Evolutionary conservation across 2,329 filamentous ascomycete genomes (phyloP).

Genomic region (Truncatella angustata): DNA sequence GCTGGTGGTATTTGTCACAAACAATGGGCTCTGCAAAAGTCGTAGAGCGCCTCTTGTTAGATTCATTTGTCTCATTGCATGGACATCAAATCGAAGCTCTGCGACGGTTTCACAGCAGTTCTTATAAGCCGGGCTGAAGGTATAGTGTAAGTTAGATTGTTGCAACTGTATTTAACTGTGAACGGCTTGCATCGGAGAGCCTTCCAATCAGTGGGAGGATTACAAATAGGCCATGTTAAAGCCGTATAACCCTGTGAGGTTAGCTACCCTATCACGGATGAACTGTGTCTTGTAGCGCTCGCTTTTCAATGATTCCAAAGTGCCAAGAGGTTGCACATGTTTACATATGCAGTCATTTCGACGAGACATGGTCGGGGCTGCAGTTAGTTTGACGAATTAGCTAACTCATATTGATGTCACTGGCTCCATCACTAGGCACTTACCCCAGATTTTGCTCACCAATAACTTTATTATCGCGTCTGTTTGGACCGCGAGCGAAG

Average conservation of each 20-base stretch:
- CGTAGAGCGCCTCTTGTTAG: background rate
- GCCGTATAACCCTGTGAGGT: too few relatives aligned
- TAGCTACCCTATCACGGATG: background rate
- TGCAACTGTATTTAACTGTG: background rate
- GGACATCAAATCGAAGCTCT: background rate
- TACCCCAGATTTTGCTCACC: slow-evolving; percentile 2
- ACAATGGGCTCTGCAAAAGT: background rate
- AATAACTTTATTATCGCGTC: background rate
- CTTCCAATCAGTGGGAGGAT: background rate
- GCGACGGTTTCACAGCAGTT: background rate
- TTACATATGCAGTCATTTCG: background rate
- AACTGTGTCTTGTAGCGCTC: background rate
- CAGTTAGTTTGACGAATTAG: background rate
- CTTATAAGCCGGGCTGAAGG: background rate
- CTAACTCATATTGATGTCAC: slow-evolving; percentile 2
- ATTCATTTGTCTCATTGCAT: background rate
- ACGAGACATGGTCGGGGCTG: background rate
- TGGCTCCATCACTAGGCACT: background rate
- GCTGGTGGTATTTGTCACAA: background rate
- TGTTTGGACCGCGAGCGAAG: slow-evolving; percentile 2
- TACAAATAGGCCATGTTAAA: background rate
- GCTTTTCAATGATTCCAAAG: background rate
- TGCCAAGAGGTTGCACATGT: background rate
- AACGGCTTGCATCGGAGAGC: background rate
- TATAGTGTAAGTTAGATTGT: background rate